phyloP scores from a whole-genome alignment of 2,329 filamentous ascomycete genomes.

The Epichloe scottii region DNA sequence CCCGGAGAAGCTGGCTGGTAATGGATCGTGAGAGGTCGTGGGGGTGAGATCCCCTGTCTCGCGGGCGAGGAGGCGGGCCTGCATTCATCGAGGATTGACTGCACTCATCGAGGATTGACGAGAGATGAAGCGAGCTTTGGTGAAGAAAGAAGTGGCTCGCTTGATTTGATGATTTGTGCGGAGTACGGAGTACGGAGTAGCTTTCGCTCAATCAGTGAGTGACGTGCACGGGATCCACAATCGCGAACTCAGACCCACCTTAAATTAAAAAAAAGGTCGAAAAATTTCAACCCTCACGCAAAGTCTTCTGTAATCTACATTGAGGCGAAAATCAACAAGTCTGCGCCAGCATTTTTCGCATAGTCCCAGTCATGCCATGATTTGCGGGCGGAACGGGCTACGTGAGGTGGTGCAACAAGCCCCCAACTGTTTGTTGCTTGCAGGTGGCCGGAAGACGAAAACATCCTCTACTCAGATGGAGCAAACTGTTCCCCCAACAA shows the following conservation, averaged over 20 bases:
- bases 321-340: too few species aligned
- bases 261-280: too few species aligned
- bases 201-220: background rate
- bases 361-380: background rate
- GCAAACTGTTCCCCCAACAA: too few species aligned
- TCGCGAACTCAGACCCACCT: too few species aligned
- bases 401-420: background rate
- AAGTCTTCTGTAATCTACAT: too few species aligned
- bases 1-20: slow-evolving; percentile 51
- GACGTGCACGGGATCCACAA: background rate
- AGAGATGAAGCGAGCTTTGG: background rate
- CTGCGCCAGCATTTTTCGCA: too few species aligned
- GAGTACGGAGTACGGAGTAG: too few species aligned
- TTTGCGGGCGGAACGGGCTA: background rate
- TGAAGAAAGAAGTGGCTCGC: background rate
- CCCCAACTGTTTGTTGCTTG: background rate
- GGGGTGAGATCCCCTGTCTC: slow-evolving; percentile 56
- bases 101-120: too few species aligned
- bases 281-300: too few species aligned
- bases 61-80: slow-evolving; percentile 68
- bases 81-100: slow-evolving; percentile 37
- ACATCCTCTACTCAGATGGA: background rate
- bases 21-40: slow-evolving; percentile 53
- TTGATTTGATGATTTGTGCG: too few species aligned
- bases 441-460: background rate